phyloP scores from a whole-genome alignment of 805 yeast genomes.

The Suhomyces tanzawaensis region DNA sequence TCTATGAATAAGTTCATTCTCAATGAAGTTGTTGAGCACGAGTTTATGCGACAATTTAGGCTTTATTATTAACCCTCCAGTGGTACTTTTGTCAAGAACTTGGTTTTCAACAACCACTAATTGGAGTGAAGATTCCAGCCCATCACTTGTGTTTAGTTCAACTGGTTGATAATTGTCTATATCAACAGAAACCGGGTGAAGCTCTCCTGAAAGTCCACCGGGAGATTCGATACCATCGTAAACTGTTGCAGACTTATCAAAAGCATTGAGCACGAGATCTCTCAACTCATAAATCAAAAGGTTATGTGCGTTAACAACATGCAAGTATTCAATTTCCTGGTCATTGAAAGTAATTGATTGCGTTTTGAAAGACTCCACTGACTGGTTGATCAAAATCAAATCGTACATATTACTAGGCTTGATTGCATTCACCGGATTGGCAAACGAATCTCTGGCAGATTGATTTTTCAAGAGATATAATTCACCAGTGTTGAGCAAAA shows the following conservation, averaged over 20 bases:
- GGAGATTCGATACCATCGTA: conserved; percentile 16
- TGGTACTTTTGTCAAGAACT: conserved; percentile 19
- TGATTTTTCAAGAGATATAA: conserved; percentile 36
- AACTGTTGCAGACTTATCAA: conserved; percentile 15
- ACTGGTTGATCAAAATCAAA: conserved; percentile 26
- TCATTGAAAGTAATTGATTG: conserved; percentile 18
- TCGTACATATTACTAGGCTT: conserved; percentile 32
- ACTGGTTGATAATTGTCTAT: conserved; percentile 28
- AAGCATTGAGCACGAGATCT: conserved; percentile 23
- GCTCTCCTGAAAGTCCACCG: conserved; percentile 4
- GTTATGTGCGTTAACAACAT: conserved; percentile 39
- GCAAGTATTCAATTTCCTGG: conserved; percentile 14
- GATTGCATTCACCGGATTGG: conserved; percentile 7
- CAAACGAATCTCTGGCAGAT: conserved; percentile 4
- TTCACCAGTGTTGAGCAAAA: conserved; percentile 39
- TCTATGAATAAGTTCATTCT: conserved; percentile 39
- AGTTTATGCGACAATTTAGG: conserved; percentile 38
- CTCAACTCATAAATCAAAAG: conserved; percentile 27
- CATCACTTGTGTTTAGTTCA: conserved; percentile 11
- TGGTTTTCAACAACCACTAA: conserved; percentile 43
- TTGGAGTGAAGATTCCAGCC: conserved; percentile 29
- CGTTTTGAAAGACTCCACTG: conserved; percentile 34
- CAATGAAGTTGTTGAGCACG: conserved; percentile 46
- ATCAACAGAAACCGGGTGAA: conserved; percentile 27
- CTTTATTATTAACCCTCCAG: conserved; percentile 29